These are phyloP conservation scores for Cicer arietinum DNA, from an alignment of 306 rosid genomes.

Conservation along the genomic window DNA sequence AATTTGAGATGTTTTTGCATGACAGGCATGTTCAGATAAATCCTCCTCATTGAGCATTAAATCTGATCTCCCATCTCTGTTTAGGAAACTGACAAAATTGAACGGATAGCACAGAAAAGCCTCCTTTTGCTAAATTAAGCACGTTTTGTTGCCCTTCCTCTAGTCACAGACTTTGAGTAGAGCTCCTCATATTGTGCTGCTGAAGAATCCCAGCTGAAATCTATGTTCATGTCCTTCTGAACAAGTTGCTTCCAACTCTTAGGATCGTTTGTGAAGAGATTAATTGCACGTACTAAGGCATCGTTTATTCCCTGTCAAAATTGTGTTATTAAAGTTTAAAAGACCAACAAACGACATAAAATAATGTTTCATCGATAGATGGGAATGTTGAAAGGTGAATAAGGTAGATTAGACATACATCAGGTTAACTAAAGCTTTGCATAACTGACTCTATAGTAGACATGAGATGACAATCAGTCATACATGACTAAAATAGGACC, in stretches of 20 bases:
- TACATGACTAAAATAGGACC: neutral
- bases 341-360: slow-evolving; percentile 25
- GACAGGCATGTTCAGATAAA: slow-evolving; percentile 16
- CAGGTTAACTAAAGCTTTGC: neutral
- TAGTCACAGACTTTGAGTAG: slow-evolving; percentile 66
- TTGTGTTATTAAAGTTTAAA: slow-evolving; percentile 15
- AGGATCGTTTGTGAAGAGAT: slow-evolving; percentile 59
- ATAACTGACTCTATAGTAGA: neutral
- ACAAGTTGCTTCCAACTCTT: slow-evolving; percentile 79
- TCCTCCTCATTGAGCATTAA: slow-evolving; percentile 23
- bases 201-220: slow-evolving; percentile 95
- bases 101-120: slow-evolving; percentile 1
- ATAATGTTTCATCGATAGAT: slow-evolving; percentile 19
- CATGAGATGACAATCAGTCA: neutral
- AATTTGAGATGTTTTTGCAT: slow-evolving; percentile 34
- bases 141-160: slow-evolving; percentile 63
- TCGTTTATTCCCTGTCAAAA: slow-evolving; percentile 64
- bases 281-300: slow-evolving; percentile 76
- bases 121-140: slow-evolving; percentile 41
- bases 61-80: slow-evolving; percentile 37
- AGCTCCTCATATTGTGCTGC: slow-evolving; percentile 89
- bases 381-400: slow-evolving; percentile 15
- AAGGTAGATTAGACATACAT: neutral
- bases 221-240: slow-evolving; percentile 79
- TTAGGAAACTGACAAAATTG: slow-evolving; percentile 26